phyloP scores from a whole-genome alignment of 306 rosid species.

The Trifolium subterraneum region DNA sequence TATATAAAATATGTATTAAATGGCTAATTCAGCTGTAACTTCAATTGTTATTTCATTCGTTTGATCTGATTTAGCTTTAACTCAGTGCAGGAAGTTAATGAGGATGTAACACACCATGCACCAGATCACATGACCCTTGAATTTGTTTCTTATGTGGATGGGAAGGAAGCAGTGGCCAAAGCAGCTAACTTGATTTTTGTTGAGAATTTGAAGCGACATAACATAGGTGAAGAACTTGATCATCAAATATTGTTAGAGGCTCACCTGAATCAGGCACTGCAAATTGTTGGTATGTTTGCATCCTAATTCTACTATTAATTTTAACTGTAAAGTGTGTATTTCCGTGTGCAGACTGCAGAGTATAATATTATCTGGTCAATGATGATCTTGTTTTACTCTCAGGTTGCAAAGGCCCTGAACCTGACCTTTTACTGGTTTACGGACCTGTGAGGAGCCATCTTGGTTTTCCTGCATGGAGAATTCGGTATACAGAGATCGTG shows the following conservation, averaged over 20 bases:
- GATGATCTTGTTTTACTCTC: conserved; percentile 33
- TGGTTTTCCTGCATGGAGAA: conserved; percentile 96
- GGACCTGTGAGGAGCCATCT: conserved; percentile 93
- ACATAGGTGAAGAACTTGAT: conserved; percentile 51
- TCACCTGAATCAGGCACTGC: conserved; percentile 68
- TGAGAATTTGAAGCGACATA: conserved; percentile 53
- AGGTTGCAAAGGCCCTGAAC: conserved; percentile 81
- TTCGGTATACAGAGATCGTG: conserved; percentile 87
- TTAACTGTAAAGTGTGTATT: conserved; percentile 27
- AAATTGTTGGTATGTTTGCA: conserved; percentile 70
- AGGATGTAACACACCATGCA: conserved; percentile 41
- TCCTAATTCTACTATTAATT: conserved; percentile 38
- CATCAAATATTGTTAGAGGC: conserved; percentile 56
- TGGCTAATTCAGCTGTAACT: conserved; percentile 13
- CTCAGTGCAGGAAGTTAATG: conserved; percentile 59
- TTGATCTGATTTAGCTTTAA: conserved; percentile 46
- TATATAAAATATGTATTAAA: conserved; percentile 21
- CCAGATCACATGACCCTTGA: conserved; percentile 61
- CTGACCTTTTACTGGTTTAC: conserved; percentile 82
- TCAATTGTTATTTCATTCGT: conserved; percentile 1
- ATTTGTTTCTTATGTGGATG: conserved; percentile 71
- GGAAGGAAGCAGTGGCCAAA: conserved; percentile 77
- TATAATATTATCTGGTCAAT: conserved; percentile 22
- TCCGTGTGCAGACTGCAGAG: conserved; percentile 17
- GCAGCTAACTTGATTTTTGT: conserved; percentile 76